Conservation (phyloP, 495 filamentous ascomycete species). For the Trichoderma erinaceum region DNA sequence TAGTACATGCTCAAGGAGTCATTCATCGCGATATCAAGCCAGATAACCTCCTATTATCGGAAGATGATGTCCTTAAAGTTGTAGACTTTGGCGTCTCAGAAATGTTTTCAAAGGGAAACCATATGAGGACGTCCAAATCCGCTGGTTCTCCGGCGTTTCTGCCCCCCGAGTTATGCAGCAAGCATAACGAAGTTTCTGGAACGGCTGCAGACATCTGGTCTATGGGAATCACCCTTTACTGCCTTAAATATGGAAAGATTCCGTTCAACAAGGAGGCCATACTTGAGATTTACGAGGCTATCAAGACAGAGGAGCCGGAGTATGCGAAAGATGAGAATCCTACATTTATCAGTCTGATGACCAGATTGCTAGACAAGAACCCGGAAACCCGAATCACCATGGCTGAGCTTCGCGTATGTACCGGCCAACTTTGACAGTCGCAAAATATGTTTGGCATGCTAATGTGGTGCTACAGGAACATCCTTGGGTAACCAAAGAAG, state of each 20-base stretch:
- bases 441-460: conserved; percentile 17
- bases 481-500: conserved; percentile 85
- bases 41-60: conserved; percentile 86
- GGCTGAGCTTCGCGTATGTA: conserved; percentile 65
- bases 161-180: conserved; percentile 85
- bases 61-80: conserved; percentile 88
- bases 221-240: conserved; percentile 95
- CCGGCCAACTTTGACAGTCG: not conserved
- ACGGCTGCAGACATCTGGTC: conserved; percentile 96
- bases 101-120: conserved; percentile 85
- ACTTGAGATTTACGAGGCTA: conserved; percentile 83
- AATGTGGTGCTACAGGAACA: conserved; percentile 55
- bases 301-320: conserved; percentile 55
- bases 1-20: conserved; percentile 88
- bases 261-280: conserved; percentile 76
- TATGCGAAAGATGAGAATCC: conserved; percentile 52
- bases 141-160: conserved; percentile 94
- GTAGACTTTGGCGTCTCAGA: conserved; percentile 98
- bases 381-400: conserved; percentile 74
- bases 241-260: conserved; percentile 77
- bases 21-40: conserved; percentile 98
- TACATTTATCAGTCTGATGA: conserved; percentile 62
- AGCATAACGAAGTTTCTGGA: conserved; percentile 82
- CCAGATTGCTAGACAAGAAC: conserved; percentile 66
- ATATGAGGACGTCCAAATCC: conserved; percentile 91